phyloP scores from a whole-genome alignment of 2,329 filamentous ascomycete species.

The Aspergillus oerlinghausenensis region DNA sequence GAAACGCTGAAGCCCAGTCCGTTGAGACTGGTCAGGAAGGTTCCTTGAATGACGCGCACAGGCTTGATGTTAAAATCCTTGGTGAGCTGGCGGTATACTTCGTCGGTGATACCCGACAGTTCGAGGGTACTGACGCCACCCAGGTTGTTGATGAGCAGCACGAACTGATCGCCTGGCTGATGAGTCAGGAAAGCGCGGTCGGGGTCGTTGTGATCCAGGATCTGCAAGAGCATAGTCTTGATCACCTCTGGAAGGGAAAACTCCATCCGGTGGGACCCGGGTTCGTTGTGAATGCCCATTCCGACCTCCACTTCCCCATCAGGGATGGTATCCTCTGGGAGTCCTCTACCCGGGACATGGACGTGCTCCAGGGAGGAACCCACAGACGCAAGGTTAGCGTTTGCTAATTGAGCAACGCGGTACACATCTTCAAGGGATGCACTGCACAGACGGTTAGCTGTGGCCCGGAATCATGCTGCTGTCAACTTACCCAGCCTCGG shows the following conservation, averaged over 20 bases:
- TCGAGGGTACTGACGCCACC: slow-evolving; percentile 65
- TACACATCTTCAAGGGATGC: slow-evolving; percentile 65
- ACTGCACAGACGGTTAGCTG: slow-evolving; percentile 17
- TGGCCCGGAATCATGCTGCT: background rate
- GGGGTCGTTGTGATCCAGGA: slow-evolving; percentile 58
- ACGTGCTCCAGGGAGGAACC: slow-evolving; percentile 84
- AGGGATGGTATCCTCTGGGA: slow-evolving; percentile 48
- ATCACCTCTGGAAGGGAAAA: slow-evolving; percentile 48
- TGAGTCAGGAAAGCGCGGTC: slow-evolving; percentile 61
- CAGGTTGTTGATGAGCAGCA: slow-evolving; percentile 65
- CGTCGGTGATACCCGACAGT: slow-evolving; percentile 62
- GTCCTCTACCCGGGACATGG: slow-evolving; percentile 77
- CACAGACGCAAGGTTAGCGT: slow-evolving; percentile 75
- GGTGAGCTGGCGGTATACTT: slow-evolving; percentile 59
- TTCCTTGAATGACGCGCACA: slow-evolving; percentile 58
- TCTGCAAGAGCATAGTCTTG: slow-evolving; percentile 60
- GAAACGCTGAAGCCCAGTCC: slow-evolving; percentile 68
- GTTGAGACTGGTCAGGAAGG: slow-evolving; percentile 69
- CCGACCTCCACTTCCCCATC: slow-evolving; percentile 61
- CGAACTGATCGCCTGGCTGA: slow-evolving; percentile 55
- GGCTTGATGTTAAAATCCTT: slow-evolving; percentile 57
- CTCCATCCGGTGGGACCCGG: slow-evolving; percentile 50
- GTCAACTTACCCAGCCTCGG: slow-evolving; percentile 58
- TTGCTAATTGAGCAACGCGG: slow-evolving; percentile 64
- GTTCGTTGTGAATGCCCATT: slow-evolving; percentile 70